Conservation (phyloP, 2,329 filamentous ascomycete genomes). For the Cadophora malorum region DNA sequence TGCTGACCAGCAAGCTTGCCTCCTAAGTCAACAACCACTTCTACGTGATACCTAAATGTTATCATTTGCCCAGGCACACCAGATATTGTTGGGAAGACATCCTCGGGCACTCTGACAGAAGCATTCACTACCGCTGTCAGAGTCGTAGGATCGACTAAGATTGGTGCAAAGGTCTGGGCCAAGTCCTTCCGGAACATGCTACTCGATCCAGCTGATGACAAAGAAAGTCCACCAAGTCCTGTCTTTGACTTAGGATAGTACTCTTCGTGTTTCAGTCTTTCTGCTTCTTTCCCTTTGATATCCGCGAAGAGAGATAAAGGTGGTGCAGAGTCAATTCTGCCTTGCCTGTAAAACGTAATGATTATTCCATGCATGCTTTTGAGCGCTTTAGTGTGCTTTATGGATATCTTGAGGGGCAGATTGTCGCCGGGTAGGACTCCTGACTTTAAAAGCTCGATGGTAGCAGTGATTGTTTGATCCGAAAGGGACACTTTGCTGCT, state of each 20-base stretch:
- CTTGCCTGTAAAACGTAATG: conserved; percentile 88
- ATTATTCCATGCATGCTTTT: conserved; percentile 94
- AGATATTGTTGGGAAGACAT: conserved; percentile 89
- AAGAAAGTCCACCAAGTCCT: conserved; percentile 82
- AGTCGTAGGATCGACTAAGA: conserved; percentile 84
- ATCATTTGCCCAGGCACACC: conserved; percentile 93
- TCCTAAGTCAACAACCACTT: conserved; percentile 90
- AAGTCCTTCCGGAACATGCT: conserved; percentile 97
- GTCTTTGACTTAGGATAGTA: conserved; percentile 88
- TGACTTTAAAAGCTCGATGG: conserved; percentile 79
- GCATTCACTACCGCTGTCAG: conserved; percentile 82
- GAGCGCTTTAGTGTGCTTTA: conserved; percentile 88
- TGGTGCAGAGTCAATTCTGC: conserved; percentile 81
- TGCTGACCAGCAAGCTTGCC: conserved; percentile 80
- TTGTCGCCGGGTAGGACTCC: conserved; percentile 87
- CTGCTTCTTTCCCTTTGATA: conserved; percentile 65
- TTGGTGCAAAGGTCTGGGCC: conserved; percentile 83
- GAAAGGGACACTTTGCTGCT: conserved; percentile 60
- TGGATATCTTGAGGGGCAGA: conserved; percentile 77
- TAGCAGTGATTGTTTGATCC: conserved; percentile 84
- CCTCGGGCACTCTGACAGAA: conserved; percentile 84
- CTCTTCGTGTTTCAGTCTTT: conserved; percentile 72
- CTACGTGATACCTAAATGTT: conserved; percentile 91
- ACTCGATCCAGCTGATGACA: conserved; percentile 84
- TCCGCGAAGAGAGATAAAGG: conserved; percentile 56